phyloP scores from a whole-genome alignment of 805 yeast species.

The Lipomyces yamadae region DNA sequence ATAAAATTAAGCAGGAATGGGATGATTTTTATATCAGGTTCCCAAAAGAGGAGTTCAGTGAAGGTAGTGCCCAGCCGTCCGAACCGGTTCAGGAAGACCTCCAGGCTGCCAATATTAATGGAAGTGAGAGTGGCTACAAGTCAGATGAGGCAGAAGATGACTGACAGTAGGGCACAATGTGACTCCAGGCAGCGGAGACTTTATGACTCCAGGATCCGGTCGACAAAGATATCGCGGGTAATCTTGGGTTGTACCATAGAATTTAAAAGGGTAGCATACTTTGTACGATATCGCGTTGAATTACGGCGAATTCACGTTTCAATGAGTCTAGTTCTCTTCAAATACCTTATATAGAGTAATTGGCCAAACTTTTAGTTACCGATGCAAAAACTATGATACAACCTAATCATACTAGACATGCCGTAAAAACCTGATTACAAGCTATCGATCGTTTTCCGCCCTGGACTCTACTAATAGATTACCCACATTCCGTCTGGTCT shows the following conservation, averaged over 20 bases:
- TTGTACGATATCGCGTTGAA: neutral
- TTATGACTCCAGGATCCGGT: neutral
- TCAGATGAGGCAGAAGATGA: constrained; percentile 3
- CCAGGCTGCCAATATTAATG: neutral
- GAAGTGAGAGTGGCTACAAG: neutral
- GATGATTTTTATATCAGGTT: constrained; percentile 15
- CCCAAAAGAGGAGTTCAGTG: constrained; percentile 6
- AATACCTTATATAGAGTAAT: neutral
- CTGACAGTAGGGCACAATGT: neutral
- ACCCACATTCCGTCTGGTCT: constrained; percentile 46
- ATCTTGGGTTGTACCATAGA: neutral
- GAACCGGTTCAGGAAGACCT: neutral
- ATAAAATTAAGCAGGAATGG: constrained; percentile 17
- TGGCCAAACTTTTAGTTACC: neutral
- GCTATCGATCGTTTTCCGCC: constrained; percentile 33
- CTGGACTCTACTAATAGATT: constrained; percentile 29
- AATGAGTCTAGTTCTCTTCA: neutral
- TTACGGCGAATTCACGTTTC: neutral
- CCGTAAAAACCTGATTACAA: neutral
- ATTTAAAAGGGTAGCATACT: neutral
- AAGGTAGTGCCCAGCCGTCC: neutral
- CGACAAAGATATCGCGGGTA: no score
- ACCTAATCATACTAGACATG: constrained; percentile 1
- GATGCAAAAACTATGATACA: constrained; percentile 8
- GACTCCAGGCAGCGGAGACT: neutral